Conservation (phyloP, 2,329 filamentous ascomycete genomes). For the Penicillium sp. region DNA sequence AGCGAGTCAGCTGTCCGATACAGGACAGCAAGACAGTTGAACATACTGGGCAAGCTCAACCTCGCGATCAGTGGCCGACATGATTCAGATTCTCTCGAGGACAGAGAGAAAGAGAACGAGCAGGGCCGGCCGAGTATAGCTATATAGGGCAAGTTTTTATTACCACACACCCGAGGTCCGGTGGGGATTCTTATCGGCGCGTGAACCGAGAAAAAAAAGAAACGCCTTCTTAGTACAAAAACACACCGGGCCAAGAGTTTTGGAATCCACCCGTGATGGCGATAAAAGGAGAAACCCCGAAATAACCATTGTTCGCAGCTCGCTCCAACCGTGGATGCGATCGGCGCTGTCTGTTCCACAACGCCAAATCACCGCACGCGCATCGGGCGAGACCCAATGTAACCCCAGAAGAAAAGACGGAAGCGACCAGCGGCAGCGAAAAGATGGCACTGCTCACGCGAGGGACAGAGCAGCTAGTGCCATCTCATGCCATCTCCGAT, state of each 20-base stretch:
- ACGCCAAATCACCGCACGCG: constrained; percentile 8
- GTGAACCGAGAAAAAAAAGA: constrained; percentile 12
- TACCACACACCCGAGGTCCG: constrained; percentile 16
- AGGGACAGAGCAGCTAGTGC: background rate
- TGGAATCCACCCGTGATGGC: background rate
- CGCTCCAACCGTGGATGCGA: constrained; percentile 21
- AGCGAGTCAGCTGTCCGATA: no score
- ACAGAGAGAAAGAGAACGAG: constrained; percentile 12
- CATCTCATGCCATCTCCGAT: background rate
- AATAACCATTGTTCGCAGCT: constrained; percentile 17
- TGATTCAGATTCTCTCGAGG: constrained; percentile 5
- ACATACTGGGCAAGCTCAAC: constrained; percentile 29
- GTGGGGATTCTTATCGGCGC: constrained; percentile 62
- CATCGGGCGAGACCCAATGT: constrained; percentile 20
- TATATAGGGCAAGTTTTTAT: constrained; percentile 21
- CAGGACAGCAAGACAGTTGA: background rate
- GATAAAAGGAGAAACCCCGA: background rate
- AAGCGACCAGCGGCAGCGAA: constrained; percentile 6
- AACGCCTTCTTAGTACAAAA: constrained; percentile 1
- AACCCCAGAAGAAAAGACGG: constrained; percentile 26
- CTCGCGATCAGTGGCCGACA: constrained; percentile 28
- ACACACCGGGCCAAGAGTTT: constrained; percentile 3
- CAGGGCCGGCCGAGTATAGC: constrained; percentile 20
- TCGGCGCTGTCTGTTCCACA: constrained; percentile 15
- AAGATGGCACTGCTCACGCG: background rate